Base-by-base conservation (phyloP, 1,284 basidiomycete species). In the Cryptococcus maquisensis region DNA sequence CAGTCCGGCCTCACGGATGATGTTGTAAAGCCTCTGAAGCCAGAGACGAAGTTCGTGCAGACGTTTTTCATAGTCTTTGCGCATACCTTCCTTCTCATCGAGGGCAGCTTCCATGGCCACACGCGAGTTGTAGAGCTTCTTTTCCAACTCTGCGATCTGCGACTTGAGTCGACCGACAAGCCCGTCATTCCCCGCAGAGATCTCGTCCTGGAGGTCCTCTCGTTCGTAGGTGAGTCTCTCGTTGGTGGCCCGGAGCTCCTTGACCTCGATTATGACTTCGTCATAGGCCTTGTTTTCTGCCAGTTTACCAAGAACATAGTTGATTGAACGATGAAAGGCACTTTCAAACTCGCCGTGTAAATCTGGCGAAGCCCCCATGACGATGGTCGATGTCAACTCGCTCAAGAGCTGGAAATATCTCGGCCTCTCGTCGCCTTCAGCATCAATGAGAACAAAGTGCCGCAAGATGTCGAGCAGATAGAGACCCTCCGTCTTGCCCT, bases 391-490 rank as follows among this genome's bases (percentile, higher is more conserved):
- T 46, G 98, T 84, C 47, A 98, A 80, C n/a, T 88, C 86, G 72
- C 98, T 92, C 65, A 99, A 83, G 47, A 99, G 83, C 75, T 93
- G 91, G 75, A 90, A 97, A 75, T 94, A 90, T 65, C 93, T 87
- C 35, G 84, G 83, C 69, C 90, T 82, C 35, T 86, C 82, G 35
- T 88, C 86, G 3, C 88, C 90, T 56, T 97, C 91, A 62, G 90
- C 88, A 57, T 87, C 84, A 62, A 98, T 90, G 57, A 98, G 82
- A 37, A 98, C 79, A 53, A 98, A 73, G 75, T 98, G 94, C 68
- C 94, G 90, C 81, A 98, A 83, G 67, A 91, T 87, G 24, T 90
- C 90, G 47, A 96, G 79, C 71, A 98, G 88, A 71, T 96, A 88
- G 61, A 90, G 86, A 64, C 83, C 82, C 12, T 18, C 35, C 2